These are phyloP conservation scores for Monilinia fructicola DNA, from an alignment of 2,329 filamentous ascomycete species.

Conservation along the genomic window DNA sequence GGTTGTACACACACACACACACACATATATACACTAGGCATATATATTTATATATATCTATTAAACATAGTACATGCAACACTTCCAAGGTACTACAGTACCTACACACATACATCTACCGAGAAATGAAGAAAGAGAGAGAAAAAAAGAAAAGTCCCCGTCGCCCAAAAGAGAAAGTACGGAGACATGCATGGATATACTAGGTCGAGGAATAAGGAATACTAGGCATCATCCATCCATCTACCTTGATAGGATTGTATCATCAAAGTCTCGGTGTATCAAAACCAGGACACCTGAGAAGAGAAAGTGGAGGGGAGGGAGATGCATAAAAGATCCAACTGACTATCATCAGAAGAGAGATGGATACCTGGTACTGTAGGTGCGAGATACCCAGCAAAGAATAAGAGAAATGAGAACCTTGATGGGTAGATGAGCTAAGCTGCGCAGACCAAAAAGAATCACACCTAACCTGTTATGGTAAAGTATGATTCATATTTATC, in stretches of 20 bases:
- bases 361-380: too few species aligned
- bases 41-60: too few species aligned
- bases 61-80: too few species aligned
- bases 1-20: too few species aligned
- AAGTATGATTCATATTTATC: neutral
- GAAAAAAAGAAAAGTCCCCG: neutral
- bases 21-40: too few species aligned
- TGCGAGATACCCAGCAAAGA: neutral
- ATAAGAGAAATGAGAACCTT: slow-evolving; percentile 13
- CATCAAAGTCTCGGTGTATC: neutral
- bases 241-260: neutral
- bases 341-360: too few species aligned
- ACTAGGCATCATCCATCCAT: too few species aligned
- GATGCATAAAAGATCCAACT: too few species aligned
- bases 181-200: neutral
- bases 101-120: too few species aligned
- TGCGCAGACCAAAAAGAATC: neutral
- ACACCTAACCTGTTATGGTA: neutral
- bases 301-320: neutral
- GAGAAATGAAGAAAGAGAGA: neutral
- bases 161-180: neutral
- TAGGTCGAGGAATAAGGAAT: too few species aligned
- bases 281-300: neutral
- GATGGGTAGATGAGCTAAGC: slow-evolving; percentile 7
- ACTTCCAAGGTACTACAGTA: too few species aligned